phyloP scores from a whole-genome alignment of 108 stramenopile genomes.

The Discostella pseudostelligera region DNA sequence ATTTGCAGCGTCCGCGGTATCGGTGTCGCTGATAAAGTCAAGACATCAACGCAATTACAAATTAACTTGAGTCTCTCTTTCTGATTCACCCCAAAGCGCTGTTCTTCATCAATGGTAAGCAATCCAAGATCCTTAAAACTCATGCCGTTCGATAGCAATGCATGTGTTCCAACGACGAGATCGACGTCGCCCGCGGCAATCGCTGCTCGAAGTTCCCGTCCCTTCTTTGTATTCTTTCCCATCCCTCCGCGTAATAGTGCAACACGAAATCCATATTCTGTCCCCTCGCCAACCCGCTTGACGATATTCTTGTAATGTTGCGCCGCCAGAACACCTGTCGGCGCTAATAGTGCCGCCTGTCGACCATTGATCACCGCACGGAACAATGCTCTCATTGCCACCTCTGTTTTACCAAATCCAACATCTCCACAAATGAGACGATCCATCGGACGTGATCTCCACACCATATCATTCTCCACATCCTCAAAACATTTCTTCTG shows the following conservation, averaged over 20 bases:
- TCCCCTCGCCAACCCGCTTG: constrained; percentile 71
- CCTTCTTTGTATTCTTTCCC: constrained; percentile 71
- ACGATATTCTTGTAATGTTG: constrained; percentile 85
- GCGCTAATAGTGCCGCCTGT: constrained; percentile 92
- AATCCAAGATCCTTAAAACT: constrained; percentile 86
- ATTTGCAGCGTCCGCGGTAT: constrained; percentile 96
- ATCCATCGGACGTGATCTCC: constrained; percentile 93
- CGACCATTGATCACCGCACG: constrained; percentile 79
- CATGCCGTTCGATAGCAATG: constrained; percentile 75
- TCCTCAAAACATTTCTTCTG: constrained; percentile 86
- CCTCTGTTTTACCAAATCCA: constrained; percentile 98
- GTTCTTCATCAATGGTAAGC: constrained; percentile 96
- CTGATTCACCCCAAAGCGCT: constrained; percentile 96
- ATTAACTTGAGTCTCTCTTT: constrained; percentile 92
- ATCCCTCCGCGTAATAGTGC: constrained; percentile 74
- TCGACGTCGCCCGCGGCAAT: constrained; percentile 70
- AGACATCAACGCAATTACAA: constrained; percentile 86
- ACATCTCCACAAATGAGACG: constrained; percentile 96
- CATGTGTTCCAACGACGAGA: constrained; percentile 93
- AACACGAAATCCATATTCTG: constrained; percentile 57
- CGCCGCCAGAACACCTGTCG: constrained; percentile 91
- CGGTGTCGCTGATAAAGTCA: constrained; percentile 94
- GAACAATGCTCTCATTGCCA: constrained; percentile 89
- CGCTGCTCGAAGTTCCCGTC: constrained; percentile 60
- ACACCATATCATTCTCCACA: constrained; percentile 94